Evolutionary conservation across 345 rosid genomes (phyloP), one percentile per base, ranked within the genome.

Genomic region (Citrus reticulata): DNA sequence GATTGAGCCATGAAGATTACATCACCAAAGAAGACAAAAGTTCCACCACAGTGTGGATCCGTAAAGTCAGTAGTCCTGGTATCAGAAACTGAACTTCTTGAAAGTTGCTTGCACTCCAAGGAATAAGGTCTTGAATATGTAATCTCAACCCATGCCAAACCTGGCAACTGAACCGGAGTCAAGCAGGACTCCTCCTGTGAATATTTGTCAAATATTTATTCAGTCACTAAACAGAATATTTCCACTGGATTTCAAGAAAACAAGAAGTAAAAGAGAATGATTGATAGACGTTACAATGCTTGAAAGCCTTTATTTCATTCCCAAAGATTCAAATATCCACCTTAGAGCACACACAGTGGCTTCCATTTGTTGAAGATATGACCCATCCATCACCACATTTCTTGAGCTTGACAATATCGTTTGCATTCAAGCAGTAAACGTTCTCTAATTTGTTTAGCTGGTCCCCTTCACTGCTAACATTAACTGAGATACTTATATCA

Each of bases 1-100:
- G 97, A 88, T 67, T 81, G 78, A 49, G 87, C 85, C 95, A 94
- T 89, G 27, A 91, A 83, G 49, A 88, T 80, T 72, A 84, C 66
- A 79, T 92, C 94, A 77, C 99, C 99, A 8, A 96, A 91, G 77
- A 90, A 94, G 49, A 96, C 91, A 87, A 94, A 96, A 66, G 87
- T 87, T 75, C 94, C 92, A 64, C 87, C 81, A 80, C 98, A 96
- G n/a, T 79, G 76, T 40, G 75, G 79, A 63, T 83, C 79, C 3
- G 19, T 60, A 30, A 49, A 37, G 69, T 70, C 77, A 61, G 83
- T 79, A 32, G 61, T 71, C 74, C 80, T 83, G 64, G 80, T 70
- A 79, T 79, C 83, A 19, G 73, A 34, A 80, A 54, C 30, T 37
- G 81, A 73, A 79, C 70, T 69, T 81, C 57, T 68, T 51, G 42